Evolutionary conservation across 345 rosid genomes (phyloP).

Genomic region (Ceriops decandra): DNA sequence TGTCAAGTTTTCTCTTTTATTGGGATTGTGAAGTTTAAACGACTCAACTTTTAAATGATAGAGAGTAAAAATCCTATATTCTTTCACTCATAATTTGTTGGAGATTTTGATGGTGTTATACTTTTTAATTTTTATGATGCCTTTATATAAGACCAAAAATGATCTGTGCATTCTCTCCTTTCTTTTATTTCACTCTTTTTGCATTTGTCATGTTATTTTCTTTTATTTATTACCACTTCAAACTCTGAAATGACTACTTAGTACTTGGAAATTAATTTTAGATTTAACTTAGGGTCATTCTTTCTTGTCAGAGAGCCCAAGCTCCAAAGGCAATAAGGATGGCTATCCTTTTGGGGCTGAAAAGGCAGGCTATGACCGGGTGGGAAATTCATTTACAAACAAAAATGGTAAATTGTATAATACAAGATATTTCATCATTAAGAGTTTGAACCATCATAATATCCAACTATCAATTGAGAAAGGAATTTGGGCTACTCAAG

Average conservation of each 20-base stretch:
- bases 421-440: conserved; percentile 87
- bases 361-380: conserved; percentile 37
- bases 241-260: too few species aligned
- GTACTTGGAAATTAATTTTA: background rate
- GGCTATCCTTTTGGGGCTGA: conserved; percentile 42
- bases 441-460: conserved; percentile 83
- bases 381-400: conserved; percentile 32
- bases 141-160: too few species aligned
- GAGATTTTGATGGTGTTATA: too few species aligned
- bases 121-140: too few species aligned
- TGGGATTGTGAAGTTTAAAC: background rate
- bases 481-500: conserved; percentile 99
- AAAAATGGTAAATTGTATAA: conserved; percentile 43
- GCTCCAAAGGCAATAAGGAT: conserved; percentile 51
- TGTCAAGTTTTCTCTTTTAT: background rate
- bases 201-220: too few species aligned
- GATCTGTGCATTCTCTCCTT: too few species aligned
- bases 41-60: too few species aligned
- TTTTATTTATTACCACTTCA: too few species aligned
- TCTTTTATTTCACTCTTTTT: too few species aligned
- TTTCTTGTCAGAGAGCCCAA: conserved; percentile 62
- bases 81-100: too few species aligned
- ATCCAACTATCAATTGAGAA: conserved; percentile 69
- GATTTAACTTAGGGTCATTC: background rate
- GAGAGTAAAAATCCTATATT: too few species aligned